Base-by-base conservation (phyloP, 2,329 filamentous ascomycete genomes). In the Xylaria sp. region DNA sequence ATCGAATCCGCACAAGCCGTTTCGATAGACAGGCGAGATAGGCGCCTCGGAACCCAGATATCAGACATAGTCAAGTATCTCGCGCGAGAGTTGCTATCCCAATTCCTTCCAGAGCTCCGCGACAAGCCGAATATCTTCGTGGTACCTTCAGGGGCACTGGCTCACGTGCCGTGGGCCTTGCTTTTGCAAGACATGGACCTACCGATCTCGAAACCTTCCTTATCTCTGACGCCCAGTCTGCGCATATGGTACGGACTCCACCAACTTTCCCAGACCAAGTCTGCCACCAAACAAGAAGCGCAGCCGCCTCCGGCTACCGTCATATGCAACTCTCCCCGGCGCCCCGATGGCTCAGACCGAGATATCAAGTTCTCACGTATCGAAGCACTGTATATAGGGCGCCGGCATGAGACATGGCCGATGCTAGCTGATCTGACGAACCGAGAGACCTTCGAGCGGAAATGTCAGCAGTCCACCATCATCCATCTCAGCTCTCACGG, bases 401-500 rank as follows among this genome's bases (percentile, higher is more conserved):
- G 60, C 18, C 41, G 39, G 15, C 68, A 70, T 36, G 34, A 56
- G 4, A 69, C 60, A 3, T 64, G 67, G 67, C 60, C 64, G 4
- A 64, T 69, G 34, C 15, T 64, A 25, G 64, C 64, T 2, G 67
- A 69, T 18, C 20, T 39, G 34, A 68, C 52, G 4, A 43, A 3
- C 45, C 66, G 58, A n/a, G 58, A 68, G 43, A 34, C 23, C 7
- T 68, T 68, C 36, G 63, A 66, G 58, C 52, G n/a, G 6, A 36
- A 36, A 36, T 65, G 66, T 34, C 62, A 60, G 34, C 58, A 32
- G n/a, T 68, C 66, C 6, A 36, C 52, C 7, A 66, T 66, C 59
- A 68, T 68, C 53, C 66, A 68, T 45, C 63, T 68, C 43, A 68
- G 66, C 52, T 68, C 63, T 2, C 66, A 68, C 32, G 66, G 66